Evolutionary conservation across 208 protist genomes (phyloP), one percentile per base, ranked within the genome.

Genomic region (Wallacemonas sp.): DNA sequence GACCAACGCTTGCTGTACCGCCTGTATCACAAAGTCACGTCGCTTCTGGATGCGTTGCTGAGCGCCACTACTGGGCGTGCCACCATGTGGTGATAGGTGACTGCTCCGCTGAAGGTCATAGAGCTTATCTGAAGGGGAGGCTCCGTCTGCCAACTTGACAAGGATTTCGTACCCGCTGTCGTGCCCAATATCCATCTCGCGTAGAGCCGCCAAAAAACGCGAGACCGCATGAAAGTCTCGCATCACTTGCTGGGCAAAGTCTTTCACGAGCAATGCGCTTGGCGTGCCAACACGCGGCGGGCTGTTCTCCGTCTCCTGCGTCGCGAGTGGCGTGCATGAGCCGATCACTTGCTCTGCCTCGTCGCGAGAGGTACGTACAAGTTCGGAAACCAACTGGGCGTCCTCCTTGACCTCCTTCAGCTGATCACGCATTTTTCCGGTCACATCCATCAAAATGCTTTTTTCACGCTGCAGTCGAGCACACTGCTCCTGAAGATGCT

Each of bases 161-260:
- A 85, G 68, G 24, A 85, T 83, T 30, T 75, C 46, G 44, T 78
- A 83, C 9, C 71, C 83, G 42, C 81, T 76, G 24, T 54, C 41
- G 26, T 89, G 78, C 21, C 62, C 71, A 62, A 90, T 76, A 30
- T 89, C 62, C 78, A 94, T 91, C n/a, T 76, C 65, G n/a, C 85
- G 88, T 24, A 92, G 76, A 17, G 78, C 78, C 34, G 71, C 59
- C 17, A 91, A 55, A 66, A 91, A 92, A 59, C 81, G 85, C 13
- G 73, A 67, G 2, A 91, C 68, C 8, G 81, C 73, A 50, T 81
- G 62, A 48, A 83, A 79, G 72, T 94, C 83, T n/a, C 70, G 45
- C 74, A 89, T 73, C 12, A 90, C 78, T 42, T 79, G 73, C 69
- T 81, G 79, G 0, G 85, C 80, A 78, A 94, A 94, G 5, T 52